Percentiles rank a stretch among this genome's conserved stretches.
Conservation (phyloP, 2,329 filamentous ascomycete genomes). For the Phoma sp. region DNA sequence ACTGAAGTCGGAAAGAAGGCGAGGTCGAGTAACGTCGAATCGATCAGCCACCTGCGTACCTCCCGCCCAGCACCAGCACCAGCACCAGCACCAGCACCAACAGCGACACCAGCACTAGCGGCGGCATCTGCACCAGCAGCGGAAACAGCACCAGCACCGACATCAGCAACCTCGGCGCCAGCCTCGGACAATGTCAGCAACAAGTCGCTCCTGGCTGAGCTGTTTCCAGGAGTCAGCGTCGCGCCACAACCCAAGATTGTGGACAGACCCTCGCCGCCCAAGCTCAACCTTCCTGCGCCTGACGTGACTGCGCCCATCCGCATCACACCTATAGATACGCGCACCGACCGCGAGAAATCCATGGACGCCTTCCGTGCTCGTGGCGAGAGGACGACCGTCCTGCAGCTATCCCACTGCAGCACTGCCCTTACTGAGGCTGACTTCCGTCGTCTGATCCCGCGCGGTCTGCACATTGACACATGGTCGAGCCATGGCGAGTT, state of each 20-base stretch:
- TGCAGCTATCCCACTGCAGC: constrained; percentile 62
- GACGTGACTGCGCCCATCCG: constrained; percentile 18
- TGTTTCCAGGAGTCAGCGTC: constrained; percentile 59
- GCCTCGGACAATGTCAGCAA: constrained; percentile 22
- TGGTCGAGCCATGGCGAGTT: constrained; percentile 68
- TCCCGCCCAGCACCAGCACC: too few relatives aligned
- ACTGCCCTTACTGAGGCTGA: constrained; percentile 67
- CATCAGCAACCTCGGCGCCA: not conserved
- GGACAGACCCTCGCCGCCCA: constrained; percentile 32
- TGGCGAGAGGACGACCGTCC: constrained; percentile 46
- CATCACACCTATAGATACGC: not conserved
- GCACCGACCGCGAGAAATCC: constrained; percentile 7
- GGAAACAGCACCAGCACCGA: not conserved
- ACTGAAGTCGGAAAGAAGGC: too few relatives aligned
- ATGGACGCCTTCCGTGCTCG: constrained; percentile 31
- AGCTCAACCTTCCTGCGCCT: constrained; percentile 32
- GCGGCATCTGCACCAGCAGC: constrained; percentile 2
- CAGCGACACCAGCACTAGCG: too few relatives aligned
- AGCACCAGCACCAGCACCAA: too few relatives aligned
- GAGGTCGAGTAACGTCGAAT: too few relatives aligned
- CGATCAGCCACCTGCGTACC: too few relatives aligned
- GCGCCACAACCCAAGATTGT: constrained; percentile 14
- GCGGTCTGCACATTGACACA: constrained; percentile 67
- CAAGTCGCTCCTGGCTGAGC: constrained; percentile 54
- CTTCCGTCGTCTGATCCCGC: constrained; percentile 70